Base-by-base conservation (phyloP, 805 yeast species). In the Ogataea polymorpha region DNA sequence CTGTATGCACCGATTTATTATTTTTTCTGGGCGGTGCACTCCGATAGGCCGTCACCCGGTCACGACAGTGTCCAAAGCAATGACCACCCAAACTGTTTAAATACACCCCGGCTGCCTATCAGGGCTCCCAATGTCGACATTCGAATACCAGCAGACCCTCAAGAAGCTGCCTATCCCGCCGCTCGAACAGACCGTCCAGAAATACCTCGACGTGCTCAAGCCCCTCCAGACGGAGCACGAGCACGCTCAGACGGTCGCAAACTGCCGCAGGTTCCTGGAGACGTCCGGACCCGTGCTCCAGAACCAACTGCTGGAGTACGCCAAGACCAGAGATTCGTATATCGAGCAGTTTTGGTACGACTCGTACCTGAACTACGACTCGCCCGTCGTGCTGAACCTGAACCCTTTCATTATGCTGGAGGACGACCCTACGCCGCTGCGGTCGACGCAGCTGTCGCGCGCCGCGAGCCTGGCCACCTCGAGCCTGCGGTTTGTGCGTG, bases 301-400 rank as follows among this genome's bases (percentile, higher is more conserved):
- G 56, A 65, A 72, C 20, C 80, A 78, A 51, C 70, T 89, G 38
- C 68, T 80, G 13, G 73, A 72, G 36, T 86, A 83, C 56, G 65
- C 83, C 5, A 71, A 75, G 37, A 66, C 80, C 12, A 68, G 87
- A 47, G 79, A 85, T 36, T 82, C 95, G 2, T 89, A 85, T 61
- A 89, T 89, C 48, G 96, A 89, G 63, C 95, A 89, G 62, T 89
- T 89, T 61, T 89, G 96, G 96, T 89, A 78, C 62, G 96, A 89
- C 59, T 79, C 96, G 1, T 89, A 89, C 61, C 70, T 89, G 50
- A 82, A 82, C 61, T 86, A 85, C 61, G 96, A 89, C 61, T 81
- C 86, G 9, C 89, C 93, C 0, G 96, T 89, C 28, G 97, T 89
- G n/a, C 71, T 89, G 47, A 89, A 89, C 62, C 74, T 89, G 53